Evolutionary conservation across 345 rosid genomes (phyloP).

Genomic region (Boechera stricta): DNA sequence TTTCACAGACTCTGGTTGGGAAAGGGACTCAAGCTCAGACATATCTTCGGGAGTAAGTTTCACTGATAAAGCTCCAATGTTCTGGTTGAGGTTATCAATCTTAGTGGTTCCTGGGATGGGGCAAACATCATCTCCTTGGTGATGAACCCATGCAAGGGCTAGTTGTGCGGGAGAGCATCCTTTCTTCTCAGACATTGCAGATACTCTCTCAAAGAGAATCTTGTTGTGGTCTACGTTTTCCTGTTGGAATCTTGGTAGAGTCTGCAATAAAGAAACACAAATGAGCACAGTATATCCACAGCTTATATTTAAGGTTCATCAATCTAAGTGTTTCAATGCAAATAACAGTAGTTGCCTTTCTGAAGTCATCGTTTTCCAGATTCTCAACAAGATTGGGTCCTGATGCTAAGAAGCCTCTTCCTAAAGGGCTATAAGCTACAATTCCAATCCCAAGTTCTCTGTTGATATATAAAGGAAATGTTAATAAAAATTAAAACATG

Average conservation of each 20-base stretch:
- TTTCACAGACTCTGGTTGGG: slow-evolving; percentile 49
- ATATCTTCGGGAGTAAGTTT: slow-evolving; percentile 59
- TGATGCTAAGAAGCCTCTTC: slow-evolving; percentile 64
- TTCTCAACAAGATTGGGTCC: slow-evolving; percentile 60
- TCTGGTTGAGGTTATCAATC: slow-evolving; percentile 61
- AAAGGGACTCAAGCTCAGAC: slow-evolving; percentile 55
- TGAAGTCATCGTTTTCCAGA: slow-evolving; percentile 46
- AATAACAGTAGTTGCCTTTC: slow-evolving; percentile 47
- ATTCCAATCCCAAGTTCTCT: slow-evolving; percentile 83
- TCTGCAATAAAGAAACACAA: slow-evolving; percentile 39
- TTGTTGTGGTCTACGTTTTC: slow-evolving; percentile 62
- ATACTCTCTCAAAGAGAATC: slow-evolving; percentile 51
- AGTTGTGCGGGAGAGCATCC: slow-evolving; percentile 65
- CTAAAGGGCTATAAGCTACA: slow-evolving; percentile 73
- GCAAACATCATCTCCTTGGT: slow-evolving; percentile 65
- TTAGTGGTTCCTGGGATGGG: slow-evolving; percentile 69
- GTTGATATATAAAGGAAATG: neutral
- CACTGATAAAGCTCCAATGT: slow-evolving; percentile 59
- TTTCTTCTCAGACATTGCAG: slow-evolving; percentile 54
- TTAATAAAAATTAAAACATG: no score
- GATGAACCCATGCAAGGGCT: slow-evolving; percentile 74
- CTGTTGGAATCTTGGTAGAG: slow-evolving; percentile 58
- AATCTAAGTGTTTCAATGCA: no score
- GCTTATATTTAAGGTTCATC: no score
- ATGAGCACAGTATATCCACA: no score